phyloP scores from a whole-genome alignment of 1,284 basidiomycete genomes.

The Coriolopsis trogii region DNA sequence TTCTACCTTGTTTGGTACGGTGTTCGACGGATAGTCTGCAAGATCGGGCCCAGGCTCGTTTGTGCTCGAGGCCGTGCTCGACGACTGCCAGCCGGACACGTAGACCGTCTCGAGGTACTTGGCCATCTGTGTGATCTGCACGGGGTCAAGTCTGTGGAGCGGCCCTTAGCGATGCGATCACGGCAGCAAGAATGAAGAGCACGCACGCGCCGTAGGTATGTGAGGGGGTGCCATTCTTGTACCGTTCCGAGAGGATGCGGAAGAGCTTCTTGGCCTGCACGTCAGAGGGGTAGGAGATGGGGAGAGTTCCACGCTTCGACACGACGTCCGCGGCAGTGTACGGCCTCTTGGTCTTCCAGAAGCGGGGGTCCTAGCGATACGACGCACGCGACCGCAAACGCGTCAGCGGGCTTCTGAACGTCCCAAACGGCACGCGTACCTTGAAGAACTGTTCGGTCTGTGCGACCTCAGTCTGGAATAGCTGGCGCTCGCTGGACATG shows the following conservation, averaged over 20 bases:
- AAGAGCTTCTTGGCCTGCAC: constrained; percentile 89
- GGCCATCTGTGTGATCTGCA: constrained; percentile 98
- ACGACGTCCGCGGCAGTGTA: constrained; percentile 95
- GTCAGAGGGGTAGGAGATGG: constrained; percentile 87
- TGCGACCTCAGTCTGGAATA: constrained; percentile 49
- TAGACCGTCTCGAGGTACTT: constrained; percentile 98
- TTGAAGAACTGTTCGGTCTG: constrained; percentile 84
- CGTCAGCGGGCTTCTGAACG: neutral
- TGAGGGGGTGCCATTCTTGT: constrained; percentile 73
- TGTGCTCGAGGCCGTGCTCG: constrained; percentile 88
- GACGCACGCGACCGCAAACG: constrained; percentile 5
- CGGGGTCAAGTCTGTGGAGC: constrained; percentile 84
- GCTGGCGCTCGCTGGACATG: constrained; percentile 44
- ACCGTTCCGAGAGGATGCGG: constrained; percentile 68
- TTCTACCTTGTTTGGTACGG: constrained; percentile 92
- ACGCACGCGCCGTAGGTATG: constrained; percentile 98
- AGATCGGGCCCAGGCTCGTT: constrained; percentile 99
- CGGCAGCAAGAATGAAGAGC: neutral
- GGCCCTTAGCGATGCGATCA: neutral
- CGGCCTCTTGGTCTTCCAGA: constrained; percentile 82
- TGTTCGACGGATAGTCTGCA: constrained; percentile 94
- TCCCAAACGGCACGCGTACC: constrained; percentile 46
- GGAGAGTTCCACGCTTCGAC: constrained; percentile 89
- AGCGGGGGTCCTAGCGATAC: constrained; percentile 74
- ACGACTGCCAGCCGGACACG: constrained; percentile 97